Evolutionary conservation across 1,284 basidiomycete genomes (phyloP).

Genomic region (Kwoniella shivajii): DNA sequence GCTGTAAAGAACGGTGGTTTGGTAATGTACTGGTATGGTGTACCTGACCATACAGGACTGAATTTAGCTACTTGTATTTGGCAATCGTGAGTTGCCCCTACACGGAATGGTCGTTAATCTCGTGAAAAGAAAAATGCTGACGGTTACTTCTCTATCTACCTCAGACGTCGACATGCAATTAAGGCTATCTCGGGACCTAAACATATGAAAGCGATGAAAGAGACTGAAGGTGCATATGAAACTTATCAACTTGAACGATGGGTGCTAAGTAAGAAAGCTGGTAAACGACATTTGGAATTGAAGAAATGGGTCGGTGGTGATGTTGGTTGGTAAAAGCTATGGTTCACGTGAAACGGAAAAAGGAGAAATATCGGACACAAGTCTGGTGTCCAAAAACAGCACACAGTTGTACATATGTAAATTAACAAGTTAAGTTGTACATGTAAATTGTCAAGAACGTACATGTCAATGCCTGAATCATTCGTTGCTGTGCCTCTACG

Average conservation of each 20-base stretch:
- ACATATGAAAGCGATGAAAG: constrained; percentile 77
- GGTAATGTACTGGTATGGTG: constrained; percentile 84
- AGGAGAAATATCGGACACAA: too few species aligned
- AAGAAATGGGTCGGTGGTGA: constrained; percentile 66
- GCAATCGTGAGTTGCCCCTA: constrained; percentile 58
- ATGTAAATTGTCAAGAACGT: too few species aligned
- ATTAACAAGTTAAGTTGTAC: too few species aligned
- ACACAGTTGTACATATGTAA: too few species aligned
- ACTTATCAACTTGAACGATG: constrained; percentile 76
- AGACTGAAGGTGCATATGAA: constrained; percentile 76
- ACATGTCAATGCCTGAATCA: too few species aligned
- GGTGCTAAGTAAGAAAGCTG: constrained; percentile 66
- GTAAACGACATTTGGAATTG: constrained; percentile 62
- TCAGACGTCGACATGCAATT: constrained; percentile 73
- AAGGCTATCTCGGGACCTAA: constrained; percentile 76
- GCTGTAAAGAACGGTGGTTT: constrained; percentile 78
- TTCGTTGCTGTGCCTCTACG: too few species aligned
- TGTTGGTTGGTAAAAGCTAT: constrained; percentile 59
- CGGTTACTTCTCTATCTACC: not conserved
- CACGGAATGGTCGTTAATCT: not conserved
- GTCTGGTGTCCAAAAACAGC: too few species aligned
- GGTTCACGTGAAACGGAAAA: too few species aligned
- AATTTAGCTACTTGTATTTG: constrained; percentile 95
- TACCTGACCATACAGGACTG: constrained; percentile 73
- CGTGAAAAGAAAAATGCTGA: not conserved